Evolutionary conservation across 441 rosid species (phyloP).

Genomic region (Lepidium campestre): DNA sequence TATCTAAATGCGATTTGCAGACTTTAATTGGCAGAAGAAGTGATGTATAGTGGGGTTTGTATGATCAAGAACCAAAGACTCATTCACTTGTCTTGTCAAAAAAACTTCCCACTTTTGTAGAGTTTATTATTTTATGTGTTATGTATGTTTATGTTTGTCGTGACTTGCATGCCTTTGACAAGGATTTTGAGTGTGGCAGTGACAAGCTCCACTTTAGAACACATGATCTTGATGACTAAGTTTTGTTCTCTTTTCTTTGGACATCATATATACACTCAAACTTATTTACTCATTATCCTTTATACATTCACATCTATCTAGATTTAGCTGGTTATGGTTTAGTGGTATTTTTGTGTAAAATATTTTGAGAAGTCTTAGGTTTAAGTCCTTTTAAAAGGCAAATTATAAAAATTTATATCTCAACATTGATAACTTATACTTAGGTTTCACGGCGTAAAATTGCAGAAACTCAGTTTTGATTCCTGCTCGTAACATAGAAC

Average conservation of each 20-base stretch:
- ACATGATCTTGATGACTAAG: conserved; percentile 28
- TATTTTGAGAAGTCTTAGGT: too few relatives aligned
- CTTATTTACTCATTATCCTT: not conserved
- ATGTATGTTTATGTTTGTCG: conserved; percentile 17
- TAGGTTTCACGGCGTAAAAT: too few relatives aligned
- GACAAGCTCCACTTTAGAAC: conserved; percentile 26
- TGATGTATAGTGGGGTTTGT: conserved; percentile 12
- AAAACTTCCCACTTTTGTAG: conserved; percentile 12
- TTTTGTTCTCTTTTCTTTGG: conserved; percentile 33
- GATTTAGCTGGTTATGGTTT: too few relatives aligned
- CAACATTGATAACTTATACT: too few relatives aligned
- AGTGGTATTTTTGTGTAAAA: too few relatives aligned
- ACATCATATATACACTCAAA: conserved; percentile 18
- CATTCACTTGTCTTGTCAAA: conserved; percentile 22
- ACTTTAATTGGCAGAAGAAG: not conserved
- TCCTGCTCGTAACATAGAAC: too few relatives aligned
- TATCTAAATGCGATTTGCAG: conserved; percentile 5
- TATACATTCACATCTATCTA: not conserved
- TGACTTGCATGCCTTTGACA: conserved; percentile 27
- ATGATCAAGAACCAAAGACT: conserved; percentile 18
- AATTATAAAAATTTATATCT: too few relatives aligned
- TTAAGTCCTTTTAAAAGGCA: too few relatives aligned
- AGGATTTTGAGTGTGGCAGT: conserved; percentile 5
- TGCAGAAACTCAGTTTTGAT: too few relatives aligned
- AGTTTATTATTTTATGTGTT: not conserved